A percentile compares a stretch with the other conserved stretches of the same genome.
Conservation (phyloP, 2,329 filamentous ascomycete genomes). For the Canariomyces notabilis region DNA sequence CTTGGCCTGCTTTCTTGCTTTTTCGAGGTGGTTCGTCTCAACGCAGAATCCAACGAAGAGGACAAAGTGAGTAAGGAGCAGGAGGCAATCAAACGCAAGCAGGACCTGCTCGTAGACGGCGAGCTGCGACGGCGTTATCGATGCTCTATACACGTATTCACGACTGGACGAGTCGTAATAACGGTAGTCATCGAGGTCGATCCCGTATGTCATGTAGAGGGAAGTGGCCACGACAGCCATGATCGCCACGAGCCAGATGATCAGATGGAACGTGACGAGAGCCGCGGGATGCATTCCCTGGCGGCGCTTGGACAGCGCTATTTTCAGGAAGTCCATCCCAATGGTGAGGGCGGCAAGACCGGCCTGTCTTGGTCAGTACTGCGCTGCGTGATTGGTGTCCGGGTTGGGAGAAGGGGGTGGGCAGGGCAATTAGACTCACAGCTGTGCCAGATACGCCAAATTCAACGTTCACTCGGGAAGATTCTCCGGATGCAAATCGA, state of each 20-base stretch:
- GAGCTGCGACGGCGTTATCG: not conserved
- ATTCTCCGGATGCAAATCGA: not conserved
- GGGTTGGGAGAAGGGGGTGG: not conserved
- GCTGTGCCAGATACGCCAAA: constrained; percentile 11
- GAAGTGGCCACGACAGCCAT: constrained; percentile 25
- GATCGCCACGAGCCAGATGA: constrained; percentile 36
- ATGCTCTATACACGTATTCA: too few species aligned
- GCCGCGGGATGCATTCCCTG: constrained; percentile 40
- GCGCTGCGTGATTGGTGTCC: not conserved
- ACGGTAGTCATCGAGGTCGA: constrained; percentile 12
- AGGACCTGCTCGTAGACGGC: constrained; percentile 19
- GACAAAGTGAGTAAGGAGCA: constrained; percentile 31
- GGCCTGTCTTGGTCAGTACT: constrained; percentile 27
- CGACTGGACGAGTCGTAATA: constrained; percentile 18
- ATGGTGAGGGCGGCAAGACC: constrained; percentile 35
- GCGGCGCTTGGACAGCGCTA: constrained; percentile 30
- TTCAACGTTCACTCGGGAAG: not conserved
- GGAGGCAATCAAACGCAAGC: constrained; percentile 16
- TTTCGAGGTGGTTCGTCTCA: constrained; percentile 33
- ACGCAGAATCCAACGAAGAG: constrained; percentile 39
- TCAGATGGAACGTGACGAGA: constrained; percentile 39
- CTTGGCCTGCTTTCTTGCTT: constrained; percentile 1
- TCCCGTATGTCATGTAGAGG: constrained; percentile 11
- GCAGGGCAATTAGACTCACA: constrained; percentile 11
- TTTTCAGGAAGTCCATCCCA: constrained; percentile 35